Evolutionary conservation across 2,329 filamentous ascomycete species (phyloP).

Genomic region (Pseudomassariella vexata): DNA sequence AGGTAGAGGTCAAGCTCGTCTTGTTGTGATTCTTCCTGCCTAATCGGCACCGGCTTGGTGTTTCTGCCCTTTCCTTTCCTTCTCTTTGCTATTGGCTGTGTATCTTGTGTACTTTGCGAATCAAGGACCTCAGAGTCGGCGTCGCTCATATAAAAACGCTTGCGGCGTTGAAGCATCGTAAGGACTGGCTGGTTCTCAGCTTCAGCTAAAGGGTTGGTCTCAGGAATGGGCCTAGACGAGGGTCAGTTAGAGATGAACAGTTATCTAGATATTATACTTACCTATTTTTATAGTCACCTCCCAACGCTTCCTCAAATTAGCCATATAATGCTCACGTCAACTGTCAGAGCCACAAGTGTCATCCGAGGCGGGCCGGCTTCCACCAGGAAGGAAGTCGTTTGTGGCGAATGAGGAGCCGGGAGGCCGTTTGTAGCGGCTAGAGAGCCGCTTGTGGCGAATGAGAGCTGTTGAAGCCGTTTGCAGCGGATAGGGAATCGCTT

Average conservation of each 20-base stretch:
- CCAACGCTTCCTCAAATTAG: slow-evolving; percentile 2
- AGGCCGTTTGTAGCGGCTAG: no score
- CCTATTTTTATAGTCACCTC: background rate
- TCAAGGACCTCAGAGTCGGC: background rate
- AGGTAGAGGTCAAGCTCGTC: slow-evolving; percentile 3
- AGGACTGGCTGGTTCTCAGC: slow-evolving; percentile 1
- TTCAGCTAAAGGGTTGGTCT: background rate
- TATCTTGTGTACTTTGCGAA: slow-evolving; percentile 2
- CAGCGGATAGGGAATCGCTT: no score
- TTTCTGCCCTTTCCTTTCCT: slow-evolving; percentile 2
- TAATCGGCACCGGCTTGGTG: slow-evolving; percentile 1
- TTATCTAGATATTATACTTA: background rate
- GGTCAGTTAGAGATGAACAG: slow-evolving; percentile 3
- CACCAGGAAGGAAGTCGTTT: no score
- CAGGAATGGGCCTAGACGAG: background rate
- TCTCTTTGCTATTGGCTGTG: slow-evolving; percentile 1
- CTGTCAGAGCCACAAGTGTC: no score
- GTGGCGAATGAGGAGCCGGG: no score
- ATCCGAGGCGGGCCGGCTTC: no score
- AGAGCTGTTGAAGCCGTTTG: no score
- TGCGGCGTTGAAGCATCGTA: slow-evolving; percentile 1
- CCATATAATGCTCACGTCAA: slow-evolving; percentile 1
- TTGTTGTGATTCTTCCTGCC: background rate
- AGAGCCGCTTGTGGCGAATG: no score
- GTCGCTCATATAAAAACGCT: slow-evolving; percentile 1